Evolutionary conservation across 371 early-diverging fungal species (phyloP).

Genomic region (Ordospora pajunii): DNA sequence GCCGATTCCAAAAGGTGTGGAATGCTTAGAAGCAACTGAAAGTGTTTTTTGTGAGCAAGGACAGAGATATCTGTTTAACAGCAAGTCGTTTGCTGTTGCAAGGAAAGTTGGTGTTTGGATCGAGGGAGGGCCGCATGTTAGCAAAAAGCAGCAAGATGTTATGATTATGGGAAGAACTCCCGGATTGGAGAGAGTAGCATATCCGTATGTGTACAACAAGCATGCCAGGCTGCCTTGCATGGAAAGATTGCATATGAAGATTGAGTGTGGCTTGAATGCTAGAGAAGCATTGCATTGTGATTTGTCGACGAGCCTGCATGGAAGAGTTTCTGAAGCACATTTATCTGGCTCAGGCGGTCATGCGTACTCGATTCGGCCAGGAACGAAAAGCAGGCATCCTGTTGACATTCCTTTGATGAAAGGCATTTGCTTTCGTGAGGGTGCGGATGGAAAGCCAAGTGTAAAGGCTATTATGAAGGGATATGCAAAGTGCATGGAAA

Average conservation of each 20-base stretch:
- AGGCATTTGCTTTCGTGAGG: neutral
- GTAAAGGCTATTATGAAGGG: neutral
- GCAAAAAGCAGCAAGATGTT: neutral
- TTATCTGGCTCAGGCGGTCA: no score
- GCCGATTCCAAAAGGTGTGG: neutral
- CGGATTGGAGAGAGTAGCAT: neutral
- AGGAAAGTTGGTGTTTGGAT: neutral
- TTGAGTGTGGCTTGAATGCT: no score
- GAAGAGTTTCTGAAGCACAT: no score
- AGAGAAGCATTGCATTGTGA: no score
- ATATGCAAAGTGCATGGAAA: constrained; percentile 12
- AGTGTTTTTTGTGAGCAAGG: neutral
- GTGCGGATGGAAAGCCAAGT: neutral
- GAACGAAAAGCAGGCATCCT: neutral
- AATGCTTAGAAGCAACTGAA: neutral
- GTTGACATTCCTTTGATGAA: neutral
- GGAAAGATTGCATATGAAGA: neutral
- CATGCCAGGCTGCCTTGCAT: neutral
- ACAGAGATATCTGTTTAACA: neutral
- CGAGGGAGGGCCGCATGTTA: neutral
- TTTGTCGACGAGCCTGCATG: neutral
- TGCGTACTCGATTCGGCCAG: no score
- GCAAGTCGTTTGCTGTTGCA: neutral
- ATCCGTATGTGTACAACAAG: neutral
- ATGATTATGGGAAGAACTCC: neutral